Evolutionary conservation across 306 rosid genomes (phyloP), one percentile per base, ranked within the genome.

Genomic region (Canavalia gladiata): DNA sequence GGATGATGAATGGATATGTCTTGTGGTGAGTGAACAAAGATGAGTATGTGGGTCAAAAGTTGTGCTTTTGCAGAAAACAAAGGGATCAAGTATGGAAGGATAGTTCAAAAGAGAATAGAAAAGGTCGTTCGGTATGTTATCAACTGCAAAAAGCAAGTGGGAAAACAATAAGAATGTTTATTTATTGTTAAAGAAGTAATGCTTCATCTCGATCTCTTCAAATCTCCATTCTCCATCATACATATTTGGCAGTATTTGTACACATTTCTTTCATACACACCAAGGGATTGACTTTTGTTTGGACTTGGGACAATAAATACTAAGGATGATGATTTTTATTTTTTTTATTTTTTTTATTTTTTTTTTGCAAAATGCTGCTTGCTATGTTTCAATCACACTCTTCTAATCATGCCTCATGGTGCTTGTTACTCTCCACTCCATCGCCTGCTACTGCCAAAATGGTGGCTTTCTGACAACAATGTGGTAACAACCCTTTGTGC

Each of bases 121-220:
- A 81, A 82, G 70, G 72, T 29, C 49, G 82, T 47, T 58, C 13
- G 33, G 67, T 78, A 59, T 56, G 43, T 51, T 56, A 54, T 86
- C 87, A 71, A 41, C 68, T 35, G 6, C 57, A 68, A 84, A 88
- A 90, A 85, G 89, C 79, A 82, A 78, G 84, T 84, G 86, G 63
- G 85, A 88, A 88, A 84, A 80, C 85, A 84, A 80, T 42, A 68
- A 80, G 86, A 89, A 85, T 85, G 86, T 87, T 56, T 69, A 7
- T 18, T 18, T 28, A 7, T 42, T 42, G 52, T 41, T 55, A 82
- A 33, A 49, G 28, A 58, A 64, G 56, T 46, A 77, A 75, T 37
- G 74, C 30, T 37, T 52, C 60, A 51, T 41, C 39, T 39, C 42
- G 2, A 25, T 50, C 77, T 66, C 66, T 52, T 54, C 77, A 78